Evolutionary conservation across 176 grass and related monocot species (phyloP).

Genomic region (Eleusine indica): DNA sequence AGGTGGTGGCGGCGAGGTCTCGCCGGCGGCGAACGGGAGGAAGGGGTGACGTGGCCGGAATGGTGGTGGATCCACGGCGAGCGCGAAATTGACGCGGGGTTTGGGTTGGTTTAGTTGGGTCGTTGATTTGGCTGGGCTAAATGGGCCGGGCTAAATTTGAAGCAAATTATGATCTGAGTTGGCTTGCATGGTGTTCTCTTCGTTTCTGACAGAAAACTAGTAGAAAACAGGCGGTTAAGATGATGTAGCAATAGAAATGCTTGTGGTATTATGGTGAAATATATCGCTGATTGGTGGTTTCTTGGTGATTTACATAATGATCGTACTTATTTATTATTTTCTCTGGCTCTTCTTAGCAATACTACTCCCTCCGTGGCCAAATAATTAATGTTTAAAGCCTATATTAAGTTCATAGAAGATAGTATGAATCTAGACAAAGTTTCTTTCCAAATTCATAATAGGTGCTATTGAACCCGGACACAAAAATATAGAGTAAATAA

Average conservation of each 20-base stretch:
- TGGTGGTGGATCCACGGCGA: not conserved
- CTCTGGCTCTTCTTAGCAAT: not conserved
- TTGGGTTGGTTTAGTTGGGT: slow-evolving; percentile 26
- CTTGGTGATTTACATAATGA: not conserved
- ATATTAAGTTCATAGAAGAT: too few relatives aligned
- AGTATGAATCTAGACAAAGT: too few relatives aligned
- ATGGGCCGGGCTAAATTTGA: not conserved
- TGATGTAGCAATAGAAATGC: not conserved
- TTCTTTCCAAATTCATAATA: too few relatives aligned
- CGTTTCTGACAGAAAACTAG: not conserved
- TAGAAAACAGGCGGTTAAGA: not conserved
- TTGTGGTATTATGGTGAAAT: not conserved
- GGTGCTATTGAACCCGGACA: too few relatives aligned
- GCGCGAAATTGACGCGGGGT: slow-evolving; percentile 7
- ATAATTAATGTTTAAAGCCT: too few relatives aligned
- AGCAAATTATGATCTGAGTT: slow-evolving; percentile 14
- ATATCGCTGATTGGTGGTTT: not conserved
- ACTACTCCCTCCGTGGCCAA: not conserved
- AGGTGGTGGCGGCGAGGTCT: slow-evolving; percentile 45
- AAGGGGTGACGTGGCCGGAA: slow-evolving; percentile 36
- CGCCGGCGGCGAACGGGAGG: slow-evolving; percentile 42
- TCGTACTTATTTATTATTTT: not conserved
- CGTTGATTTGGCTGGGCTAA: slow-evolving; percentile 1
- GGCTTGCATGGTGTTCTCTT: not conserved
- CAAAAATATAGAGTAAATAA: too few relatives aligned